These are phyloP conservation scores for Phytophthora palmivora DNA, from an alignment of 352 stramenopile species.

Conservation along the genomic window DNA sequence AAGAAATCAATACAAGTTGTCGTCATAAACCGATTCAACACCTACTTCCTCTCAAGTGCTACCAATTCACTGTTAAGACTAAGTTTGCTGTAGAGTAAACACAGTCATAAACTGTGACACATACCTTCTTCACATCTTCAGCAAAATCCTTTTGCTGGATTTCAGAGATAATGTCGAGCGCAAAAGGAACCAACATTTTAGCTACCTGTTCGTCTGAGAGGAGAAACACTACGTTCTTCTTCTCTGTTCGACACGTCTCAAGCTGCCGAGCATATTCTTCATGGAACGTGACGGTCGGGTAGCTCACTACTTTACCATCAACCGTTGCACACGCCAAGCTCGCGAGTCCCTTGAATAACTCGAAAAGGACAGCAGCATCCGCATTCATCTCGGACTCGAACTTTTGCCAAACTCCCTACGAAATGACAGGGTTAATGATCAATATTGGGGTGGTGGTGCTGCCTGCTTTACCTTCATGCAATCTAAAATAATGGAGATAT, in stretches of 20 bases:
- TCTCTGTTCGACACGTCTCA: constrained; percentile 54
- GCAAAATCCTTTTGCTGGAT: constrained; percentile 84
- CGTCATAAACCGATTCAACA: too few species aligned
- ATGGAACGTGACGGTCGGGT: constrained; percentile 61
- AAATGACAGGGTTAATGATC: background rate
- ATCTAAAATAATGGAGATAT: constrained; percentile 65
- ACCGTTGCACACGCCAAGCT: constrained; percentile 68
- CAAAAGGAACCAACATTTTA: constrained; percentile 76
- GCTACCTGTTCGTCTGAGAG: constrained; percentile 78
- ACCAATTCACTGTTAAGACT: too few species aligned
- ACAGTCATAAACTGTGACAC: too few species aligned
- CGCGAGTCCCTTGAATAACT: constrained; percentile 72
- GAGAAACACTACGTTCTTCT: constrained; percentile 69
- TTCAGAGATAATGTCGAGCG: constrained; percentile 75
- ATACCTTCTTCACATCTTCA: too few species aligned
- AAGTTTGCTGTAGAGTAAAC: too few species aligned
- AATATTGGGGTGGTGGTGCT: background rate
- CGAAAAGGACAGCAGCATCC: constrained; percentile 52
- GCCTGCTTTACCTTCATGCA: constrained; percentile 68
- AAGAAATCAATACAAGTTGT: too few species aligned
- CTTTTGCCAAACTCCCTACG: constrained; percentile 71
- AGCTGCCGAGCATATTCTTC: constrained; percentile 69
- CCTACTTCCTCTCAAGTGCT: too few species aligned
- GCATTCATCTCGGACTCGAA: constrained; percentile 59
- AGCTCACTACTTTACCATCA: constrained; percentile 73